phyloP scores from a whole-genome alignment of 208 protist genomes.

The Leptomonas seymouri region DNA sequence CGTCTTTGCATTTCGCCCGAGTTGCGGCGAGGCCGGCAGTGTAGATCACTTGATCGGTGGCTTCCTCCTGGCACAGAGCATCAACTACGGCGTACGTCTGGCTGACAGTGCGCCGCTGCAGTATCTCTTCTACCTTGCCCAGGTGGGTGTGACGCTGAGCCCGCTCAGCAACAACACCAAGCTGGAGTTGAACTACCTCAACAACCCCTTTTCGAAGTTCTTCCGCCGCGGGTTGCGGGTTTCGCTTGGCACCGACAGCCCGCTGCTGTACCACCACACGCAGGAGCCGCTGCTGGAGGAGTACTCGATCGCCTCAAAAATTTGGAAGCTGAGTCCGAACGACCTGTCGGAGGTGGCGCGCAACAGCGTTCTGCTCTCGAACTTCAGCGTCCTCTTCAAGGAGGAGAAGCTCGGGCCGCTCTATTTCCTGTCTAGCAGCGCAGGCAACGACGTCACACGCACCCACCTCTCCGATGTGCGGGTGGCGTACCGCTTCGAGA shows the following conservation, averaged over 20 bases:
- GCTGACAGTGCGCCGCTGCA: slow-evolving; percentile 91
- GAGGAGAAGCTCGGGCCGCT: slow-evolving; percentile 81
- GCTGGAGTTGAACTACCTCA: slow-evolving; percentile 95
- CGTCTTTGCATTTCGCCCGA: slow-evolving; percentile 97
- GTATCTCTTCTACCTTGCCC: slow-evolving; percentile 99
- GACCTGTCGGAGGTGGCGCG: slow-evolving; percentile 94
- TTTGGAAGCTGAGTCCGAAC: slow-evolving; percentile 91
- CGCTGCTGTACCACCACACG: slow-evolving; percentile 98
- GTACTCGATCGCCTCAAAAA: slow-evolving; percentile 93
- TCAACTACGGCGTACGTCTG: slow-evolving; percentile 98
- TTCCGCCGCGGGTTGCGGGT: slow-evolving; percentile 97
- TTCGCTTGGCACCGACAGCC: slow-evolving; percentile 96
- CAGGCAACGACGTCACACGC: slow-evolving; percentile 78
- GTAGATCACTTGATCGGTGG: slow-evolving; percentile 94
- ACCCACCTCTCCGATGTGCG: slow-evolving; percentile 90
- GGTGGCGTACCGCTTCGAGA: slow-evolving; percentile 90
- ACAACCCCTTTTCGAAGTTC: slow-evolving; percentile 96
- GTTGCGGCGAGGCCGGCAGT: slow-evolving; percentile 95
- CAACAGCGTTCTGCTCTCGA: slow-evolving; percentile 87
- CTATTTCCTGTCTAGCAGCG: slow-evolving; percentile 88
- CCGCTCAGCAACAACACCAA: slow-evolving; percentile 99
- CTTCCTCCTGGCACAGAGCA: slow-evolving; percentile 94
- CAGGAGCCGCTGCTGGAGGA: slow-evolving; percentile 93
- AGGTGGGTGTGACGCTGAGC: slow-evolving; percentile 97
- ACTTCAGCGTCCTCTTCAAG: slow-evolving; percentile 86